Percentiles rank a stretch among this genome's conserved stretches.
These are phyloP conservation scores for Trichosporon ovoides DNA, from an alignment of 1,284 basidiomycete genomes.

Conservation along the genomic window DNA sequence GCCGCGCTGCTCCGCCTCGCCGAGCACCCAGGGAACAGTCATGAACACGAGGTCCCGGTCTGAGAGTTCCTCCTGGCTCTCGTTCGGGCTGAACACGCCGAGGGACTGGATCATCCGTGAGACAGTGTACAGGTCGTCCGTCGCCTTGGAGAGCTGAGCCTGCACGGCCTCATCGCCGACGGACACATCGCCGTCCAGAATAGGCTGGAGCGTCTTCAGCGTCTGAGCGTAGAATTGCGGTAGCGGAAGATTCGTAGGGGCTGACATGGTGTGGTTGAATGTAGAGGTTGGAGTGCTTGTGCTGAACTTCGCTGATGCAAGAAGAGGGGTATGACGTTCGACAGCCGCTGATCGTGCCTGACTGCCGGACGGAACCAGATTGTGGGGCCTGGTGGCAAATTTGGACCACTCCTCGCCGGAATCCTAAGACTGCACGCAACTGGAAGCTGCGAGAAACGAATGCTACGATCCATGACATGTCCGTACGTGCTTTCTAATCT, in stretches of 20 bases:
- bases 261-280: background rate
- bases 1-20: constrained; percentile 67
- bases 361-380: no score
- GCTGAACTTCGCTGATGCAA: no score
- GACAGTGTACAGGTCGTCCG: constrained; percentile 46
- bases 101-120: constrained; percentile 50
- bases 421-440: no score
- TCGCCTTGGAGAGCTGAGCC: constrained; percentile 24
- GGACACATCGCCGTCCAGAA: constrained; percentile 40
- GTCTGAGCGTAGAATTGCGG: constrained; percentile 41
- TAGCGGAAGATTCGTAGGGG: constrained; percentile 33
- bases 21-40: constrained; percentile 64
- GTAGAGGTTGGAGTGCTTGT: background rate
- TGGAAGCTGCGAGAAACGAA: no score
- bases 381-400: no score
- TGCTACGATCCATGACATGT: no score
- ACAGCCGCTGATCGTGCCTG: no score
- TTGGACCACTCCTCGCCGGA: no score
- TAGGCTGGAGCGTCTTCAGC: constrained; percentile 35
- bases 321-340: no score
- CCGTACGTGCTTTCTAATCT: no score
- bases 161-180: constrained; percentile 26
- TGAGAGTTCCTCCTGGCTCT: constrained; percentile 74
- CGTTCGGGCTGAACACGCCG: constrained; percentile 79
- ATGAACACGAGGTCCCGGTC: constrained; percentile 76